Base-by-base conservation (phyloP, 2,329 filamentous ascomycete genomes). In the Tolypocladium endophyticum region DNA sequence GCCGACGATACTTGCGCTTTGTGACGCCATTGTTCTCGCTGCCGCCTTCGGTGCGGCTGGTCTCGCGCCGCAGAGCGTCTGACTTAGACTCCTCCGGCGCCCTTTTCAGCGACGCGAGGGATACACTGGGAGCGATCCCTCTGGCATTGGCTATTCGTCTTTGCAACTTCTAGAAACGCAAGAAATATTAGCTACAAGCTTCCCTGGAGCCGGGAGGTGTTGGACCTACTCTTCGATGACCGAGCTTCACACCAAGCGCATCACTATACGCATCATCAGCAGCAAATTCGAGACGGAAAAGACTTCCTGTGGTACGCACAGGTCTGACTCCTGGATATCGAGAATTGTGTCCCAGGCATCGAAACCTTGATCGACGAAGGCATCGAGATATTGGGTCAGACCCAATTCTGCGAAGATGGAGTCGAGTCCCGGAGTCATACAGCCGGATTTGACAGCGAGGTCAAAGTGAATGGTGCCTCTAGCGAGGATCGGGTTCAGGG, bases 321-420 rank as follows among this genome's bases (percentile, higher is more conserved):
- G 79, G 68, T 94, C 90, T 30, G 88, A 89, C 73, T 93, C 90
- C 62, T 89, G 91, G 58, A 94, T 92, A 69, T 93, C 89, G 57
- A 92, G 78, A 59, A 93, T 86, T 1, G 87, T 92, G 39, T 91
- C 88, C 90, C 90, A 93, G 14, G 86, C 85, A 72, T 94, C 90
- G 71, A 94, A 94, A 3, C 90, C 90, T 73, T 93, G 89, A 58
- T 89, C 84, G 52, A 90, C 71, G 66, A 94, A 89, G 59, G 79
- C 75, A 65, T 87, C 80, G 61, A 89, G 81, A 75, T 94, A 93
- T 74, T 92, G 88, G 75, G 84, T 79, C 72, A 94, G 81, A 70
- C 89, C 89, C 79, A 93, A 79, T 79, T 89, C 87, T 74, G 83
- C 81, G 71, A 93, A 85, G 65, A 87, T 82, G 43, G 79, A 74